Evolutionary conservation across 139 green algal genomes (phyloP), one percentile per base, ranked within the genome.

Genomic region (Pseudopediastrum boryanum): DNA sequence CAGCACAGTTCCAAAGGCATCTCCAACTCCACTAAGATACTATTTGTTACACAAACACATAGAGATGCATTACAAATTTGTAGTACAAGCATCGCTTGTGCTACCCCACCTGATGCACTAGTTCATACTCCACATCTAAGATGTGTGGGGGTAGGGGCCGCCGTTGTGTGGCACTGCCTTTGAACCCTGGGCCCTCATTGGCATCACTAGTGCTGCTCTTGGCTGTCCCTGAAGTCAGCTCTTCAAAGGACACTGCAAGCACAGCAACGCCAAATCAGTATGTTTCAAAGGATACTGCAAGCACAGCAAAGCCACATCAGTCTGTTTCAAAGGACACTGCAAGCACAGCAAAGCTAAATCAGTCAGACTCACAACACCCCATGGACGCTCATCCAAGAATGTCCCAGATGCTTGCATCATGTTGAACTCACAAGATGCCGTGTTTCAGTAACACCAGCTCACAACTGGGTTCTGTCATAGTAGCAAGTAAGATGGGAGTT

Each of bases 81-180:
- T n/a, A 19, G 33, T 43, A n/a, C 10, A 16, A 16, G 23, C 39
- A 29, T 4, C 5, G 2, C 39, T 42, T 56, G 65, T 5, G 13
- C 46, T 16, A 56, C 1, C 76, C 10, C 62, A 84, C 78, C 85
- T 94, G 83, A 58, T 93, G 88, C 46, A 98, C 93, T 81, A 99
- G 88, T 65, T 97, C 94, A 68, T 94, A 98, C 89, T 99, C 96
- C 52, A 89, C 78, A 23, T 94, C 85, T 35, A 98, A 81, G 9
- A 87, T 86, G 27, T 88, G 71, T 1, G 64, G 73, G 4, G 90
- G 87, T 31, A 97, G 48, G 51, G 83, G 70, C 65, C 41, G 69
- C 33, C 16, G 68, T 54, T 61, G 72, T 29, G 42, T 66, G 35
- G 63, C 77, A 38, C 50, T 63, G 46, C 64, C 67, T 42, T 25